Conservation (phyloP, 83 land plant genomes). For the Thuja plicata region DNA sequence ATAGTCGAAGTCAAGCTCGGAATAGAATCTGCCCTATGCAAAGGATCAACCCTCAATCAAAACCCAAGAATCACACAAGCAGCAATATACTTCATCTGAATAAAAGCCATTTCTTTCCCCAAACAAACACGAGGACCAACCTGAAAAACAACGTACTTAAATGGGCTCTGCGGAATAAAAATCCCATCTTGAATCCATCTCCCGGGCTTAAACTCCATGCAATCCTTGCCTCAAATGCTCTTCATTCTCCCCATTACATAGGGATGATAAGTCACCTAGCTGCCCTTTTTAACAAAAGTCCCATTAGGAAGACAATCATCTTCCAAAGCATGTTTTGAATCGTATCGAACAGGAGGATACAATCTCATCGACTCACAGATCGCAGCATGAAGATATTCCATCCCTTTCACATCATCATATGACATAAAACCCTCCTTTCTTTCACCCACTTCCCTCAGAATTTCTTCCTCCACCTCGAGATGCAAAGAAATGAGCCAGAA, state of each 20-base stretch:
- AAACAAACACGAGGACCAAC: slow-evolving; percentile 50
- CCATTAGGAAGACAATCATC: slow-evolving; percentile 58
- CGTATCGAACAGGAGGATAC: too few relatives aligned
- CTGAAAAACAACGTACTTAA: slow-evolving; percentile 51
- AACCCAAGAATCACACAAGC: neutral
- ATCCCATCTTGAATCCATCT: slow-evolving; percentile 46
- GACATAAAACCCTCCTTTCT: neutral
- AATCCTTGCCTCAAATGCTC: slow-evolving; percentile 46
- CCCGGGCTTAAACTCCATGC: slow-evolving; percentile 43
- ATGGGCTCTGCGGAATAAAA: slow-evolving; percentile 29
- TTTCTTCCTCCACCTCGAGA: slow-evolving; percentile 1
- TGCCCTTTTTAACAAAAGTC: slow-evolving; percentile 39
- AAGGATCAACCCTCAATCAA: too few relatives aligned
- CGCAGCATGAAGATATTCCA: too few relatives aligned
- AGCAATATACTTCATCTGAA: slow-evolving; percentile 34
- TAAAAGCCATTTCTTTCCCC: slow-evolving; percentile 55
- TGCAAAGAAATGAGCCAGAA: slow-evolving; percentile 24
- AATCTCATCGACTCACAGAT: too few relatives aligned
- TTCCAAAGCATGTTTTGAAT: slow-evolving; percentile 25
- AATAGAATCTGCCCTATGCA: too few relatives aligned
- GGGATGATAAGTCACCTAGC: slow-evolving; percentile 36
- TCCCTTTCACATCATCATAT: slow-evolving; percentile 20
- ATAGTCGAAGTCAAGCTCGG: too few relatives aligned
- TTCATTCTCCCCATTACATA: too few relatives aligned
- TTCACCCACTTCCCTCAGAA: neutral